Base-by-base conservation (phyloP, 768 basidiomycete species). In the Collybia mongolica region DNA sequence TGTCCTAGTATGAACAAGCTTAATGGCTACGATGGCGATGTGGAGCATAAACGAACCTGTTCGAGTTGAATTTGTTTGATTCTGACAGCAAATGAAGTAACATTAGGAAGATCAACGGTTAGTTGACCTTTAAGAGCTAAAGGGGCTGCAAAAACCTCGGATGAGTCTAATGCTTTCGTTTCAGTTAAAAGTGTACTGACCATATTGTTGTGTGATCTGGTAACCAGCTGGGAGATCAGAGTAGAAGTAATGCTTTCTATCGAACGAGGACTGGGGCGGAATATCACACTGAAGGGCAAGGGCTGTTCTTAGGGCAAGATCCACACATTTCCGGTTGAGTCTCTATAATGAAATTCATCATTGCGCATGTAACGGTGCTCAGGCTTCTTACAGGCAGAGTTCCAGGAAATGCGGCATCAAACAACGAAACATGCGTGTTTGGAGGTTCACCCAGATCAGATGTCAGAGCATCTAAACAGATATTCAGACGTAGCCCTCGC, bases 161-260 rank as follows among this genome's bases (percentile, higher is more conserved):
- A 14, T 32, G 7, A 32, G 14, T 14, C 11, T 3, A 2, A 9
- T 12, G 11, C 11, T 12, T 32, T 32, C 32, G 32, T 2, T 9
- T 12, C 11, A 32, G 32, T 9, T 32, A 5, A 40, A 17, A 45
- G 8, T 42, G 45, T 48, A 62, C 59, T 56, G 53, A 92, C 92
- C 82, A 67, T 98, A 97, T 54, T 92, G 89, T 64, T 98, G 95
- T 0, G 95, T 99, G 54, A 99, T 96, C 69, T 99, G 97, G 67
- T 94, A 98, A 0, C 96, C 96, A 3, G 88, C 77, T 0, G 97
- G 94, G 29, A 97, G 77, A 66, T 98, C 97, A 4, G 91, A 80
- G 62, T 99, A 98, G 67, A 98, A 98, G 65, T 99, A 99, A 65
- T 98, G 97, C 64, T 99, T 99, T 56, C 97, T 76, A 67, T 98